These are phyloP conservation scores for Lactarius vividus DNA, from an alignment of 768 basidiomycete species.

Conservation along the genomic window DNA sequence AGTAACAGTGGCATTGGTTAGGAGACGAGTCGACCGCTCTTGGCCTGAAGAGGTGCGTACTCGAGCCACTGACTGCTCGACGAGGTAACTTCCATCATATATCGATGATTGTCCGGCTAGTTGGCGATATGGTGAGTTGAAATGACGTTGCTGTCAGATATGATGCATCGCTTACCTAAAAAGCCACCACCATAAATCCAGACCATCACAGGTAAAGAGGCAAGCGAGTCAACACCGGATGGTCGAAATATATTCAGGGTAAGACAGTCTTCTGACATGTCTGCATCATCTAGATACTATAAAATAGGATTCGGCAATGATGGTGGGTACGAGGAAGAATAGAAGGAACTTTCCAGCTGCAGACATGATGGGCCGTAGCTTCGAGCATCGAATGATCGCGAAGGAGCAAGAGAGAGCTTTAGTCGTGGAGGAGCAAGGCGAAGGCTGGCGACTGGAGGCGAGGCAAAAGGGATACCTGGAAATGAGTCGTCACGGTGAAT, in stretches of 20 bases:
- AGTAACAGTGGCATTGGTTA: background rate
- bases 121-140: background rate
- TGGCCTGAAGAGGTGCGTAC: constrained; percentile 3
- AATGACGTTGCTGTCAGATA: background rate
- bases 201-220: constrained; percentile 43
- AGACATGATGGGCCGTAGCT: constrained; percentile 34
- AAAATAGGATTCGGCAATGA: background rate
- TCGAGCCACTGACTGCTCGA: constrained; percentile 21
- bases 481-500: background rate
- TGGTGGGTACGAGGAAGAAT: background rate
- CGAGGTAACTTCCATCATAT: constrained; percentile 13
- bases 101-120: constrained; percentile 11
- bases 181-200: constrained; percentile 47
- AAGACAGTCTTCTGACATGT: constrained; percentile 47
- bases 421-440: constrained; percentile 34
- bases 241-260: constrained; percentile 48
- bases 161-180: constrained; percentile 4
- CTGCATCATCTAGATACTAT: background rate
- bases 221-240: constrained; percentile 28
- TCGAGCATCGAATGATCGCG: constrained; percentile 33
- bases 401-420: constrained; percentile 26
- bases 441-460: constrained; percentile 34
- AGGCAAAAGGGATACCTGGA: constrained; percentile 38
- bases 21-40: background rate
- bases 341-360: constrained; percentile 27